Base-by-base conservation (phyloP, 2,329 filamentous ascomycete species). In the Talaromyces rugulosus region DNA sequence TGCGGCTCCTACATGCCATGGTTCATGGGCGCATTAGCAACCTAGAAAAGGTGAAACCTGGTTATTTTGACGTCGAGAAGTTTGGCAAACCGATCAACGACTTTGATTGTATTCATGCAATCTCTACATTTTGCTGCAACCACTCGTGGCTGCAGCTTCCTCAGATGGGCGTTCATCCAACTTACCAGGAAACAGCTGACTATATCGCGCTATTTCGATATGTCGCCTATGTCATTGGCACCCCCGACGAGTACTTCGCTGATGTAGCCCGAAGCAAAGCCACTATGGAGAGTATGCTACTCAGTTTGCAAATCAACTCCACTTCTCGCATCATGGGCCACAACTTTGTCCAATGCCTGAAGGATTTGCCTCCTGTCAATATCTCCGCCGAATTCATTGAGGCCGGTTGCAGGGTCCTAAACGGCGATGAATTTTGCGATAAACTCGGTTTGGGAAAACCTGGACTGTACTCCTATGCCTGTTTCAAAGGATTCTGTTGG, bases 121-220 rank as follows among this genome's bases (percentile, higher is more conserved):
- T 92, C 61, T 80, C 78, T 28, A 86, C 84, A 1, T 92, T 92
- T 75, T 89, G 84, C 0, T 80, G 85, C 0, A 83, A 84, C 0
- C 72, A 90, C 2, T 81, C 91, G 65, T 91, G 84, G 81, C 72
- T 90, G 36, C 83, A 83, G 34, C 80, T 92, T 8, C 89, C 89
- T 0, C 81, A 87, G 0, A 89, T 92, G 75, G 89, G 89, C 5
- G 85, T 92, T 57, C 86, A 77, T 65, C 76, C 90, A 18, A 80
- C 82, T 0, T 59, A 78, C 28, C 81, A 83, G 56, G 89, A 92
- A 69, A 84, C 83, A 2, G 69, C 68, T 1, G 89, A 91, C 70
- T 92, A 90, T 70, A 78, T 90, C 50, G 88, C 89, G 0, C 75
- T 92, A 1, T 92, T 89, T 88, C 83, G 89, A 3, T 89, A 89